Percentiles rank a stretch among this genome's conserved stretches.
phyloP scores from a whole-genome alignment of 805 yeast genomes.

The Saturnispora saitoi region DNA sequence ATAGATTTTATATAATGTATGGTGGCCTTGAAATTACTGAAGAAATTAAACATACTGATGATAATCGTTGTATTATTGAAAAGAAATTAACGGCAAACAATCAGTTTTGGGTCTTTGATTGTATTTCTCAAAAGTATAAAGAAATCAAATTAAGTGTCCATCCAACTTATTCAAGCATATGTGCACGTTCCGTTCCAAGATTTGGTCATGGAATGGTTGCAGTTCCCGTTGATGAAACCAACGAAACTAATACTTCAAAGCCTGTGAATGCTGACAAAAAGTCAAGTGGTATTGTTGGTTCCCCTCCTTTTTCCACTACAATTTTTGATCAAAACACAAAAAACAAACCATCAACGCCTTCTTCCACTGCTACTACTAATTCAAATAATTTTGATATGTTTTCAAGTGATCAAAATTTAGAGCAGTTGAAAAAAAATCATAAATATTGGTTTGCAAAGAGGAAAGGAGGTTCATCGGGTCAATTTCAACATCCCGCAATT shows the following conservation, averaged over 20 bases:
- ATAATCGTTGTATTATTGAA: constrained; percentile 33
- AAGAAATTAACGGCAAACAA: constrained; percentile 30
- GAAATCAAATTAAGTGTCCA: constrained; percentile 32
- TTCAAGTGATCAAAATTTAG: background rate
- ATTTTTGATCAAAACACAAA: background rate
- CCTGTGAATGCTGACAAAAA: background rate
- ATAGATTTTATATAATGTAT: constrained; percentile 49
- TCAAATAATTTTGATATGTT: background rate
- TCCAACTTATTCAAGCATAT: constrained; percentile 21
- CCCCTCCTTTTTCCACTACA: background rate
- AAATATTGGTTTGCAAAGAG: background rate
- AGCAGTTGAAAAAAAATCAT: background rate
- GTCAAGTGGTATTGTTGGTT: background rate
- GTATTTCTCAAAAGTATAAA: constrained; percentile 38
- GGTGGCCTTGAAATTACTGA: constrained; percentile 57
- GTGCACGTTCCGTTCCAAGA: constrained; percentile 25
- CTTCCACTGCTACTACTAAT: background rate
- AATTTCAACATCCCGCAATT: constrained; percentile 24
- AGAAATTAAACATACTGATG: constrained; percentile 21
- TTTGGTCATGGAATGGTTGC: constrained; percentile 25
- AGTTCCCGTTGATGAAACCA: constrained; percentile 25
- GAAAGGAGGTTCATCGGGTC: background rate
- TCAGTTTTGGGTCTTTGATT: constrained; percentile 53
- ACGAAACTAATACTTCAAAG: background rate
- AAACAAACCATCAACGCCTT: background rate